Base-by-base conservation (phyloP, 2,329 filamentous ascomycete genomes). In the Colletotrichum costaricense region DNA sequence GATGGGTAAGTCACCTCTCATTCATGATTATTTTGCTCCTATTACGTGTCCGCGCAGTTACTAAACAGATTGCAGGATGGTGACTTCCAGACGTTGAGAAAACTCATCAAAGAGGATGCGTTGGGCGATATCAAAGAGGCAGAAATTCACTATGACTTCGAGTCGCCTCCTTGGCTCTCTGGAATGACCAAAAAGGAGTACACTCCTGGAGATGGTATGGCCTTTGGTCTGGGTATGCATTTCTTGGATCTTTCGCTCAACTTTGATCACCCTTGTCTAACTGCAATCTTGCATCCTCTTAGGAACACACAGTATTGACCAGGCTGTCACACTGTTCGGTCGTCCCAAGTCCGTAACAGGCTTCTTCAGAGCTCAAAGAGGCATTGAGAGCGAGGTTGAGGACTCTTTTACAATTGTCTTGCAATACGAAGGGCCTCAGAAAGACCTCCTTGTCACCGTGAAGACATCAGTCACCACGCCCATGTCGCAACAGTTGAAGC, bases 81-180 rank as follows among this genome's bases (percentile, higher is more conserved):
- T 55, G 91, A 93, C 79, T 93, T 91, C 82, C 84, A 89, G 59
- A 93, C 91, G 0, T 80, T 92, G 33, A 82, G 83, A 71, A 86
- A 90, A 72, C 84, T 93, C 28, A 80, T 92, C 66, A 82, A 83
- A 42, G 84, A 87, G 19, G 87, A 86, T 35, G 84, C 84, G 0
- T 82, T 93, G 4, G 92, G 92, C 19, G 86, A 91, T 2, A 83
- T 93, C 62, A 88, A 88, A 49, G 92, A 93, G 75, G 93, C 90
- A 63, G 88, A 93, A 76, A 88, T 91, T 3, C 91, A 93, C 79
- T 93, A 92, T 72, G 92, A 93, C 77, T 88, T 86, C 52, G 84
- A 84, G 46, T 81, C 80, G 0, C 82, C 85, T 0, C 56, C 78
- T 1, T 87, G 84, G 84, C 75, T 86, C 0, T 70, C 78, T 0